Conservation (phyloP, 2,329 filamentous ascomycete species). For the Fonsecaea multimorphosa region DNA sequence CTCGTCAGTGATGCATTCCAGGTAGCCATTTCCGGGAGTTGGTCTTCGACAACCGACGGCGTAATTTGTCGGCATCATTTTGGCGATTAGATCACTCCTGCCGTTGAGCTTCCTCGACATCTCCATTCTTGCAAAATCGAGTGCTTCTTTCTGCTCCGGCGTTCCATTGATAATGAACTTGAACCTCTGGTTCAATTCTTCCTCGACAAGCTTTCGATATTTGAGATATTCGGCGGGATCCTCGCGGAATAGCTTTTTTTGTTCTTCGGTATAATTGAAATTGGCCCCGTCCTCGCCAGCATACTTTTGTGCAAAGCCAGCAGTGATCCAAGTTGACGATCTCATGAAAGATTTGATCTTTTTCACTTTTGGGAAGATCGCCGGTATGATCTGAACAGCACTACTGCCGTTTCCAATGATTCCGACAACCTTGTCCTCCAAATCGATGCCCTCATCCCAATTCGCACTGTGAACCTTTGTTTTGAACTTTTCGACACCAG, state of each 20-base stretch:
- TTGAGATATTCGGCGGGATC: slow-evolving; percentile 37
- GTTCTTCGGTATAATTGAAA: slow-evolving; percentile 44
- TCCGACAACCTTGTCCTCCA: slow-evolving; percentile 57
- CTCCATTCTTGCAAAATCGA: slow-evolving; percentile 42
- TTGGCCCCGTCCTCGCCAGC: slow-evolving; percentile 41
- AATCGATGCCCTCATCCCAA: slow-evolving; percentile 59
- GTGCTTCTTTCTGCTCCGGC: not conserved
- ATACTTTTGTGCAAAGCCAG: slow-evolving; percentile 32
- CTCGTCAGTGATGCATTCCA: slow-evolving; percentile 34
- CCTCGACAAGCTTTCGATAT: slow-evolving; percentile 44
- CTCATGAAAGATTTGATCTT: slow-evolving; percentile 39
- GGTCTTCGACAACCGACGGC: slow-evolving; percentile 41
- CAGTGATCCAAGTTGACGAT: slow-evolving; percentile 40
- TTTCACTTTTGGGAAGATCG: slow-evolving; percentile 28
- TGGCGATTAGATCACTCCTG: slow-evolving; percentile 48
- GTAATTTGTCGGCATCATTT: slow-evolving; percentile 51
- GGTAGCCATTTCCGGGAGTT: slow-evolving; percentile 54
- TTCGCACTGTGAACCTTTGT: slow-evolving; percentile 41
- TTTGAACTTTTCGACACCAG: slow-evolving; percentile 39
- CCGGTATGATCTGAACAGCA: slow-evolving; percentile 57
- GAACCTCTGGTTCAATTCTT: slow-evolving; percentile 40
- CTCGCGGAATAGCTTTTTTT: too few species aligned
- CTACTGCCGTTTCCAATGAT: slow-evolving; percentile 69
- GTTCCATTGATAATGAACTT: slow-evolving; percentile 20
- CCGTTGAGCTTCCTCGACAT: slow-evolving; percentile 36